A percentile compares a stretch with the other conserved stretches of the same genome.
Evolutionary conservation across 1,284 basidiomycete species (phyloP).

Genomic region (Exsudoporus floridanus): DNA sequence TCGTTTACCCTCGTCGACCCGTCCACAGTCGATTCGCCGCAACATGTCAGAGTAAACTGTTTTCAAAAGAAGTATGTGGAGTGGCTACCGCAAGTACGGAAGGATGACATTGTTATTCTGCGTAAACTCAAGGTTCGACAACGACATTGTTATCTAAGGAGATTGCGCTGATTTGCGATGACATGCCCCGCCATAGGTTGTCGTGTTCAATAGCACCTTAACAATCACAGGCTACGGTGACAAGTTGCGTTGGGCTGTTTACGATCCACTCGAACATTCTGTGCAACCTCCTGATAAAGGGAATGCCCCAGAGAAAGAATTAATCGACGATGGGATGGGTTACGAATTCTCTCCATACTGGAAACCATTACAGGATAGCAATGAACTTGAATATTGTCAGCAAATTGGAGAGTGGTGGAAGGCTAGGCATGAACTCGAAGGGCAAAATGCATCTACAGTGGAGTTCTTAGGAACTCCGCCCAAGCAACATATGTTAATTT

Average conservation of each 20-base stretch:
- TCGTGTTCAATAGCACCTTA: conserved; percentile 27
- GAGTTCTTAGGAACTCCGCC: conserved; percentile 4
- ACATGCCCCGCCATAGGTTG: conserved; percentile 30
- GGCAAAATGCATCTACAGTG: conserved; percentile 10
- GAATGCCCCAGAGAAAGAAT: conserved; percentile 26
- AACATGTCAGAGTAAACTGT: conserved; percentile 41
- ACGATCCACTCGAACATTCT: conserved; percentile 24
- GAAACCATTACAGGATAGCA: conserved; percentile 23
- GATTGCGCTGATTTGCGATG: conserved; percentile 1
- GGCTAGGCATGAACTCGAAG: conserved; percentile 28
- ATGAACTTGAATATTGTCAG: conserved; percentile 39
- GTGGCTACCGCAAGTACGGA: conserved; percentile 48
- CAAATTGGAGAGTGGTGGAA: conserved; percentile 57
- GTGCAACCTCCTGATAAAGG: conserved; percentile 25
- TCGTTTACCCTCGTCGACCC: conserved; percentile 30
- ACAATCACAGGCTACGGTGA: conserved; percentile 45
- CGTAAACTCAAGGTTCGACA: conserved; percentile 32
- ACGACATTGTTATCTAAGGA: neutral
- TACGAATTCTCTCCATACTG: conserved; percentile 38
- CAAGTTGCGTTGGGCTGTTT: conserved; percentile 37
- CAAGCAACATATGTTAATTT: conserved; percentile 51
- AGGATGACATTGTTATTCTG: conserved; percentile 37
- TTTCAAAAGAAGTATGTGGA: conserved; percentile 49
- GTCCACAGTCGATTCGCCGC: conserved; percentile 39
- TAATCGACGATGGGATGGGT: conserved; percentile 27